These are phyloP conservation scores for Cercis canadensis DNA, from an alignment of 306 rosid species.

Conservation along the genomic window DNA sequence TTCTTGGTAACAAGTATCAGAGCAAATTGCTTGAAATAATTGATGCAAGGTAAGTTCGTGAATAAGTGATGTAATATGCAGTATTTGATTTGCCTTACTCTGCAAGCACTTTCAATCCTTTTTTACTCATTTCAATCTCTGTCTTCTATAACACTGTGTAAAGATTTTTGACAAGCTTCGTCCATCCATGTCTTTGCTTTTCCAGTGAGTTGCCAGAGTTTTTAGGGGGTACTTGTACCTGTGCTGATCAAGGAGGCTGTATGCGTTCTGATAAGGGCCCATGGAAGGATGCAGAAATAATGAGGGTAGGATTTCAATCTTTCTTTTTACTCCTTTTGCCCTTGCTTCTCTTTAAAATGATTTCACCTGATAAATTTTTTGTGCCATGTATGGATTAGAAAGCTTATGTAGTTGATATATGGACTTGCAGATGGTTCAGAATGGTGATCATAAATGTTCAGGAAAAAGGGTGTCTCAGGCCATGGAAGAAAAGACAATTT, in stretches of 20 bases:
- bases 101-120: background rate
- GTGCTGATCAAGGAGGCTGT: conserved; percentile 87
- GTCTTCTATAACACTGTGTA: background rate
- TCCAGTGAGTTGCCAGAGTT: conserved; percentile 88
- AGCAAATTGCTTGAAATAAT: conserved; percentile 88
- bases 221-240: conserved; percentile 88
- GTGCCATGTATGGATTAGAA: conserved; percentile 8
- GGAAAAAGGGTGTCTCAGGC: conserved; percentile 25
- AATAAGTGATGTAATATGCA: conserved; percentile 4
- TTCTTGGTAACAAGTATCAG: conserved; percentile 86
- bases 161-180: conserved; percentile 18
- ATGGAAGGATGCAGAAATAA: conserved; percentile 74
- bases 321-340: background rate
- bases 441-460: conserved; percentile 75
- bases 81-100: conserved; percentile 6
- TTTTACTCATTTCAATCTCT: background rate
- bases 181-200: conserved; percentile 33
- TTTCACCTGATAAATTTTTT: conserved; percentile 5
- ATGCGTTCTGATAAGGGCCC: conserved; percentile 94
- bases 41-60: conserved; percentile 72
- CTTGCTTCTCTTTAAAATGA: conserved; percentile 7
- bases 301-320: conserved; percentile 49
- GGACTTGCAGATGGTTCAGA: conserved; percentile 78
- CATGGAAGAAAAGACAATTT: conserved; percentile 48
- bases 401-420: conserved; percentile 23